phyloP scores from a whole-genome alignment of 495 filamentous ascomycete species.

The Lasiosphaeria ovina region DNA sequence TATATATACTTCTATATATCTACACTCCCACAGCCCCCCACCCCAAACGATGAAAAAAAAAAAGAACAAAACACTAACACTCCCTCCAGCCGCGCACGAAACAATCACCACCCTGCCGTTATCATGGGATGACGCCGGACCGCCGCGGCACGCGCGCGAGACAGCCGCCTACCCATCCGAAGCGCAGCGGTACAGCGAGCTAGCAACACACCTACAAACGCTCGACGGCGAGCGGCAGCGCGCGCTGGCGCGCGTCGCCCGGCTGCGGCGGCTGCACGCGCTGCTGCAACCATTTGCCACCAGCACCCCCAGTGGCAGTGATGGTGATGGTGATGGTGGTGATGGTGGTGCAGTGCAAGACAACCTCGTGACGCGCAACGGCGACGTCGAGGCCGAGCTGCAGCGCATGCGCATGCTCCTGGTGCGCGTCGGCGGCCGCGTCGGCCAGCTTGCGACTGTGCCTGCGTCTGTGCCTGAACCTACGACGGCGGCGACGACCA shows the following conservation, averaged over 20 bases:
- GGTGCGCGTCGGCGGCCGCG: slow-evolving; percentile 63
- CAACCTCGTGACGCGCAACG: slow-evolving; percentile 72
- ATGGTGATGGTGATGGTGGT: not conserved
- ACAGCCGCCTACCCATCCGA: slow-evolving; percentile 32
- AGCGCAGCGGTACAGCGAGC: slow-evolving; percentile 51
- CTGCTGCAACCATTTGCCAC: slow-evolving; percentile 57
- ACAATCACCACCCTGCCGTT: slow-evolving; percentile 45
- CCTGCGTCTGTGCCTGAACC: slow-evolving; percentile 19
- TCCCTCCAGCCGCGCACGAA: slow-evolving; percentile 35
- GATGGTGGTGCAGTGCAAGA: slow-evolving; percentile 55
- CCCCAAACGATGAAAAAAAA: not conserved
- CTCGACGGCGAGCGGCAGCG: slow-evolving; percentile 55
- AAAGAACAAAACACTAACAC: not conserved
- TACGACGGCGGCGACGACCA: no score
- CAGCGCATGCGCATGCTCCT: slow-evolving; percentile 74
- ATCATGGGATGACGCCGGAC: slow-evolving; percentile 29
- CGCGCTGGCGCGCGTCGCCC: slow-evolving; percentile 53
- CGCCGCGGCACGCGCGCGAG: slow-evolving; percentile 19
- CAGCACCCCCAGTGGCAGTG: not conserved
- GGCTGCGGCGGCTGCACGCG: slow-evolving; percentile 53
- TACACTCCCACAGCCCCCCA: no score
- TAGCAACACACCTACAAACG: slow-evolving; percentile 49
- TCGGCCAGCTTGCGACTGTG: slow-evolving; percentile 35
- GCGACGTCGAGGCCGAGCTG: slow-evolving; percentile 70
- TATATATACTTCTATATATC: no score